Conservation (phyloP, 1,284 basidiomycete species). For the Schizophyllum commune region DNA sequence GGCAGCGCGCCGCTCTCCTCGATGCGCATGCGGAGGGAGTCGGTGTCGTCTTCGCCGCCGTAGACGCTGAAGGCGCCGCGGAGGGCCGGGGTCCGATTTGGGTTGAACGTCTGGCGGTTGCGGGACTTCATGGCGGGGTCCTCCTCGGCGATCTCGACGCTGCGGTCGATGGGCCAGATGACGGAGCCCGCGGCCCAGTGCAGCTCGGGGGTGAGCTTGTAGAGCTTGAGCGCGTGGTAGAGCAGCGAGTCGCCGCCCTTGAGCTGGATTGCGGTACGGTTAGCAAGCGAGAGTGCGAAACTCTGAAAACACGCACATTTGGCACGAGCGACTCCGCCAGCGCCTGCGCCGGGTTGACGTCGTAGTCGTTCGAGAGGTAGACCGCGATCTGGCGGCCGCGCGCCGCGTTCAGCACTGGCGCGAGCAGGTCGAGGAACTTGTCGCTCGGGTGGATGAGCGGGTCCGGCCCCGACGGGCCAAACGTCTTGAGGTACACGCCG, state of each 20-base stretch:
- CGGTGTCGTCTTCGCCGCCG: slow-evolving; percentile 30
- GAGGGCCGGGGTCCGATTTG: slow-evolving; percentile 25
- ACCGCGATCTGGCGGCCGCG: slow-evolving; percentile 66
- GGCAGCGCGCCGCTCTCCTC: slow-evolving; percentile 62
- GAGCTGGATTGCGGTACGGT: slow-evolving; percentile 36
- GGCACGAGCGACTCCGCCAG: slow-evolving; percentile 66
- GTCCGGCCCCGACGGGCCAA: slow-evolving; percentile 51
- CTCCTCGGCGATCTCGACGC: slow-evolving; percentile 54
- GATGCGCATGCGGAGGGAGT: slow-evolving; percentile 45
- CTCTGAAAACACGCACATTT: slow-evolving; percentile 38
- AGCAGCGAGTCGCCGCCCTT: slow-evolving; percentile 70
- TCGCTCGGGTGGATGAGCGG: slow-evolving; percentile 67
- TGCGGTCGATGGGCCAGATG: slow-evolving; percentile 67
- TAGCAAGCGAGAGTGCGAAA: neutral
- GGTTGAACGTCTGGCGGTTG: slow-evolving; percentile 15
- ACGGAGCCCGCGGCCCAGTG: slow-evolving; percentile 76
- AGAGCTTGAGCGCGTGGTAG: slow-evolving; percentile 68
- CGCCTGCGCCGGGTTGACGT: slow-evolving; percentile 62
- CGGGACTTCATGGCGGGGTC: slow-evolving; percentile 18
- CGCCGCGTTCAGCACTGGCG: slow-evolving; percentile 61
- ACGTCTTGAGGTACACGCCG: slow-evolving; percentile 59
- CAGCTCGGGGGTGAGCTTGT: slow-evolving; percentile 64
- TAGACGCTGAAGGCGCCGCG: slow-evolving; percentile 38
- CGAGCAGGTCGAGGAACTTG: slow-evolving; percentile 59
- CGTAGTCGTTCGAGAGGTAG: slow-evolving; percentile 61